These are phyloP conservation scores for Tulasnella sp. DNA, from an alignment of 768 basidiomycete genomes.

Conservation along the genomic window DNA sequence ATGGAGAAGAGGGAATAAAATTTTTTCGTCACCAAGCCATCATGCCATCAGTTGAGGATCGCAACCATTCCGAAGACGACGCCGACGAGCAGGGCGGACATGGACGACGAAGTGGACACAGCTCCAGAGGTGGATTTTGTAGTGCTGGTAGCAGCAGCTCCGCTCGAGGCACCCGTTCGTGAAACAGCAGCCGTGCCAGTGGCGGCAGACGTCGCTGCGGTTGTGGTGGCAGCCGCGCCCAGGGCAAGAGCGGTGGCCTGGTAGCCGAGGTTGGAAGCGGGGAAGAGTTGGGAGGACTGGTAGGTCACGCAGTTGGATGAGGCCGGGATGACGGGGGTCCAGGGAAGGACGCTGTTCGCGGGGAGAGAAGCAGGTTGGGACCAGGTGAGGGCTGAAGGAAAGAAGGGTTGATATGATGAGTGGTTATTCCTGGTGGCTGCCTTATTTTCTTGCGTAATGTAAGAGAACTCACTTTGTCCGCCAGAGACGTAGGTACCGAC, in stretches of 20 bases:
- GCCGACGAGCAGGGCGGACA: too few species aligned
- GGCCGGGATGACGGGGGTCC: conserved; percentile 21
- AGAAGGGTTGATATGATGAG: not conserved
- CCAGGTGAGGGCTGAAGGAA: conserved; percentile 10
- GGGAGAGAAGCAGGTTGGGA: conserved; percentile 17
- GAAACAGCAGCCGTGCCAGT: not conserved
- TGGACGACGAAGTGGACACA: too few species aligned
- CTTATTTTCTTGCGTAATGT: too few species aligned
- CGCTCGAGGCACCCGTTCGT: not conserved
- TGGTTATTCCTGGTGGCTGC: too few species aligned
- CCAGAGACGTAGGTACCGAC: not conserved
- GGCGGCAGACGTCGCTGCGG: not conserved
- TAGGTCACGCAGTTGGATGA: conserved; percentile 23
- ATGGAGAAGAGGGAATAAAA: too few species aligned
- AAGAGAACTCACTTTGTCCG: too few species aligned
- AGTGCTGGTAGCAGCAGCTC: not conserved
- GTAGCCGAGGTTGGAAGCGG: too few species aligned
- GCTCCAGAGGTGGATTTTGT: not conserved
- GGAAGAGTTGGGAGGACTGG: conserved; percentile 19
- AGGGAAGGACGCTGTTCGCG: conserved; percentile 23
- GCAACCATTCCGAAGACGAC: too few species aligned
- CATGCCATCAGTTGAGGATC: too few species aligned
- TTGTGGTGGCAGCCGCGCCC: not conserved
- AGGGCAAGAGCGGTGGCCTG: not conserved
- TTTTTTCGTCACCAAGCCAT: too few species aligned